Conservation (phyloP, 805 yeast genomes). For the Cyberlindnera samutprakarnensis region DNA sequence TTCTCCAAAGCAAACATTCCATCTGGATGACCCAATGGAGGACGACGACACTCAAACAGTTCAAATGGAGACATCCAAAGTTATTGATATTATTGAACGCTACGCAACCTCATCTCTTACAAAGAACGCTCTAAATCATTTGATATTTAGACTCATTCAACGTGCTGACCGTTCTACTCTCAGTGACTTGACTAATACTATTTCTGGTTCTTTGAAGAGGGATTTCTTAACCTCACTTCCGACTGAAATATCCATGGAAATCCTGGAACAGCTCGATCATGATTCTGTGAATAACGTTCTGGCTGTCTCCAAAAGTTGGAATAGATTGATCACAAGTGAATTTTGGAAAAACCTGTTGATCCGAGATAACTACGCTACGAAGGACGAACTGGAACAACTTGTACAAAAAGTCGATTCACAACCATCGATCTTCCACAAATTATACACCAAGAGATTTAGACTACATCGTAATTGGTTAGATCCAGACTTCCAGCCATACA, state of each 20-base stretch:
- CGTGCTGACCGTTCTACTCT: slow-evolving; percentile 52
- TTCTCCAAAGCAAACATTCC: slow-evolving; percentile 37
- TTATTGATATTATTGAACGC: slow-evolving; percentile 10
- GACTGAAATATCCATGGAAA: slow-evolving; percentile 58
- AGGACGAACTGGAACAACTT: slow-evolving; percentile 34
- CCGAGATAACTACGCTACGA: slow-evolving; percentile 51
- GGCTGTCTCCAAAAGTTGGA: slow-evolving; percentile 67
- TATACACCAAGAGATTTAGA: slow-evolving; percentile 17
- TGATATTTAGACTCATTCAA: slow-evolving; percentile 47
- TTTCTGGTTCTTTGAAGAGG: slow-evolving; percentile 53
- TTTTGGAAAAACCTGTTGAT: slow-evolving; percentile 67
- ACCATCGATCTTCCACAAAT: slow-evolving; percentile 7
- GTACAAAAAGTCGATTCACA: slow-evolving; percentile 2
- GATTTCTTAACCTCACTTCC: slow-evolving; percentile 73
- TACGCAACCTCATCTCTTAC: slow-evolving; percentile 25
- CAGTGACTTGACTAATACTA: slow-evolving; percentile 46
- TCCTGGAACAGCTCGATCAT: slow-evolving; percentile 59
- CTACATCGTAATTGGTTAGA: slow-evolving; percentile 68
- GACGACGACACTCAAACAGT: slow-evolving; percentile 6
- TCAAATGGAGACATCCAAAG: slow-evolving; percentile 2
- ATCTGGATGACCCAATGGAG: slow-evolving; percentile 12
- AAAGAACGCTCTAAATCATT: slow-evolving; percentile 40
- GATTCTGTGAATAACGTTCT: slow-evolving; percentile 53
- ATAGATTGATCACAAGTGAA: slow-evolving; percentile 46
- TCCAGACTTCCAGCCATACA: slow-evolving; percentile 58